phyloP scores from a whole-genome alignment of 208 protist genomes.

The Porcisia hertigi region DNA sequence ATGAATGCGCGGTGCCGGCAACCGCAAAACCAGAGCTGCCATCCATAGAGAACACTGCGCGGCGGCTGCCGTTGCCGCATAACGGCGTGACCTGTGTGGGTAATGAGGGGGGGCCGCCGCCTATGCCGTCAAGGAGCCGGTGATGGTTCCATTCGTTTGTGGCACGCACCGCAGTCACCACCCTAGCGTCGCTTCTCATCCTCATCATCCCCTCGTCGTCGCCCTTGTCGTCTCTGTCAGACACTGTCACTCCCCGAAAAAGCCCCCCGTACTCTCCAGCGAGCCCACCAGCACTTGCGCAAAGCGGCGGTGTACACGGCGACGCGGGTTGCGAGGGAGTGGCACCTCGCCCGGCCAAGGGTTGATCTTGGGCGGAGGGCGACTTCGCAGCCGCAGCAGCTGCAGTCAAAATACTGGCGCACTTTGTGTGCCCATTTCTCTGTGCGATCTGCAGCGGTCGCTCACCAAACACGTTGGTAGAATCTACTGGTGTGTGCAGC shows the following conservation, averaged over 20 bases:
- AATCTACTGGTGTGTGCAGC: constrained; percentile 20
- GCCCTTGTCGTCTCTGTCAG: constrained; percentile 38
- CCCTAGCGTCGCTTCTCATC: not conserved
- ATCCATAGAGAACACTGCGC: not conserved
- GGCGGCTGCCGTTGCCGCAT: not conserved
- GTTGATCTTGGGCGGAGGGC: not conserved
- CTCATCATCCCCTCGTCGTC: not conserved
- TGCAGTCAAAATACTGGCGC: constrained; percentile 9
- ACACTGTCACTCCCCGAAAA: constrained; percentile 21
- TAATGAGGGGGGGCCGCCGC: not conserved
- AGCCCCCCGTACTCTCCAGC: not conserved
- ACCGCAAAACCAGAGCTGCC: not conserved
- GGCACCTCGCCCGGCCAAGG: not conserved
- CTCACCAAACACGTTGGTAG: constrained; percentile 41
- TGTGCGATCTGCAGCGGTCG: constrained; percentile 33
- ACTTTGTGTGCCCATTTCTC: constrained; percentile 18
- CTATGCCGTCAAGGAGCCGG: not conserved
- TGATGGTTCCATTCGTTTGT: not conserved
- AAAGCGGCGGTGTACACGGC: not conserved
- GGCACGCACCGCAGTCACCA: not conserved
- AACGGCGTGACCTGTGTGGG: not conserved
- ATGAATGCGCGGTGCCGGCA: not conserved
- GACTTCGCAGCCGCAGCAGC: not conserved
- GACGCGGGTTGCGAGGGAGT: not conserved
- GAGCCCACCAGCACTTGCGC: not conserved